Percentiles rank a stretch among this genome's conserved stretches.
Conservation (phyloP, 1,284 basidiomycete species). For the Cryptococcus maquisensis region DNA sequence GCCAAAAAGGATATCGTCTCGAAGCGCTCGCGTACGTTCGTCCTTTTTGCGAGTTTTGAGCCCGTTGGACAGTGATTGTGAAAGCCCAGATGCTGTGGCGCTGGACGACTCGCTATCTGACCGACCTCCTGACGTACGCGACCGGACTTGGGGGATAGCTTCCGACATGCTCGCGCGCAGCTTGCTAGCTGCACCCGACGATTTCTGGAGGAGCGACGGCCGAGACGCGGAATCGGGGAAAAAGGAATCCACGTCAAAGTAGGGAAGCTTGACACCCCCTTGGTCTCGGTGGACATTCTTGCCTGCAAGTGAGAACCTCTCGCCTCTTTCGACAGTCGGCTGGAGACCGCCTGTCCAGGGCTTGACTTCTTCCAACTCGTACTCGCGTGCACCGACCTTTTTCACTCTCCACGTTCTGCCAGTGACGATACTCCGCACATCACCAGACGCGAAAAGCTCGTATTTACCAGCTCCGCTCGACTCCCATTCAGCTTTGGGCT, state of each 20-base stretch:
- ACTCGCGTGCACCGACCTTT: constrained; percentile 34
- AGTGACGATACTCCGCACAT: constrained; percentile 34
- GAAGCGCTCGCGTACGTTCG: background rate
- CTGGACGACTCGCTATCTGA: constrained; percentile 16
- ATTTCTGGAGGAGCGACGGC: background rate
- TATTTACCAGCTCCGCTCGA: constrained; percentile 43
- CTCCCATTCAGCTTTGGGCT: constrained; percentile 40
- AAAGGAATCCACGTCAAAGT: constrained; percentile 3
- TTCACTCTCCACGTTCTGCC: constrained; percentile 38
- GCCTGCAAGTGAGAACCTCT: constrained; percentile 27
- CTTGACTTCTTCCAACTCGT: constrained; percentile 36
- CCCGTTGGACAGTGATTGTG: constrained; percentile 4
- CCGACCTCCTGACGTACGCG: background rate
- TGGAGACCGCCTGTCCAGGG: background rate
- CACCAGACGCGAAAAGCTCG: constrained; percentile 37
- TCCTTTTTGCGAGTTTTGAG: constrained; percentile 4
- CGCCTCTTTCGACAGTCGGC: constrained; percentile 3
- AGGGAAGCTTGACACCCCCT: constrained; percentile 42
- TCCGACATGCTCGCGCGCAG: constrained; percentile 2
- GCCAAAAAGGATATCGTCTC: background rate
- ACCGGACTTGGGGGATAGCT: background rate
- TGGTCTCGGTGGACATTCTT: constrained; percentile 40
- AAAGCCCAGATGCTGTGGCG: constrained; percentile 7
- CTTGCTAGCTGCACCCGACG: background rate
- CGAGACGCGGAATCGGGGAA: background rate